phyloP scores from a whole-genome alignment of 1,139 yeast species.

The Candida frijolesensis region DNA sequence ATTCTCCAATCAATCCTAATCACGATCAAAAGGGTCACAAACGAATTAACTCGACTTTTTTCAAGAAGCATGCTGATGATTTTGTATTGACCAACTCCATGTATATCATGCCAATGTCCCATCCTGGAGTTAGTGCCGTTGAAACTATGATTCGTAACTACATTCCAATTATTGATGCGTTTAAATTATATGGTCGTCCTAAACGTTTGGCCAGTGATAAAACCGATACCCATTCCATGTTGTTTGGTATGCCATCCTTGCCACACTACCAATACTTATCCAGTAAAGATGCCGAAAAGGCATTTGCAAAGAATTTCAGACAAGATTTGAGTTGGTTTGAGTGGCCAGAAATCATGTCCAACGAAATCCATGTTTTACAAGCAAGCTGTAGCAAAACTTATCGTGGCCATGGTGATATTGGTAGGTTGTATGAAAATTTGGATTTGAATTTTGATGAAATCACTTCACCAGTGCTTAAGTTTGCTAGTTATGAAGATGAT shows the following conservation, averaged over 20 bases:
- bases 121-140: slow-evolving; percentile 57
- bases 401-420: slow-evolving; percentile 38
- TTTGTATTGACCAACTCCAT: slow-evolving; percentile 41
- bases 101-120: slow-evolving; percentile 55
- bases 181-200: slow-evolving; percentile 59
- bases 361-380: slow-evolving; percentile 17
- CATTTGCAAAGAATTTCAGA: slow-evolving; percentile 24
- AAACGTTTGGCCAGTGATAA: slow-evolving; percentile 50
- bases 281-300: slow-evolving; percentile 35
- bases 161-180: slow-evolving; percentile 55
- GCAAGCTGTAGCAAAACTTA: slow-evolving; percentile 14
- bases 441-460: slow-evolving; percentile 25
- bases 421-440: slow-evolving; percentile 31
- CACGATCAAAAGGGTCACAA: slow-evolving; percentile 12
- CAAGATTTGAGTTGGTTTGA: slow-evolving; percentile 33
- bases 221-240: slow-evolving; percentile 43
- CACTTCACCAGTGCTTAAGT: slow-evolving; percentile 20
- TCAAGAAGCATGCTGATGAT: slow-evolving; percentile 30
- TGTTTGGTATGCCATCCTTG: slow-evolving; percentile 59
- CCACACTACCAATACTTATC: slow-evolving; percentile 56
- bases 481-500: slow-evolving; percentile 12
- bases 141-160: slow-evolving; percentile 60
- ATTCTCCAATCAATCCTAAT: slow-evolving; percentile 12
- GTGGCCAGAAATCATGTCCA: slow-evolving; percentile 12
- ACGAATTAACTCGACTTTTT: slow-evolving; percentile 18